Base-by-base conservation (phyloP, 1,139 yeast genomes). In the Zygoascus meyerae region DNA sequence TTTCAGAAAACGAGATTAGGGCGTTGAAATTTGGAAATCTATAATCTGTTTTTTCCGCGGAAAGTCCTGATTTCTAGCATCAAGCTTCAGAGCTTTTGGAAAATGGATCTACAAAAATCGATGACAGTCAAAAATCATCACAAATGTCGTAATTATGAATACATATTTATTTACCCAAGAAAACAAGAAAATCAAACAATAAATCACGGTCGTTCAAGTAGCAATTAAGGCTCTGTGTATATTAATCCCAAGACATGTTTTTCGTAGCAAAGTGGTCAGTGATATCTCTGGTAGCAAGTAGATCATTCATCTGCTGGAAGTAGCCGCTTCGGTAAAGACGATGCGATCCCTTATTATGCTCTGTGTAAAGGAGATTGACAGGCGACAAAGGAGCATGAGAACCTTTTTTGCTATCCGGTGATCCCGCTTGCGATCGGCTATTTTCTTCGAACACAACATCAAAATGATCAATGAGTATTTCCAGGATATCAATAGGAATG, bases 401-500 rank as follows among this genome's bases (percentile, higher is more conserved):
- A 9, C 34, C 12, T 21, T 40, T 31, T 12, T 28, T 30, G 41
- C 29, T 29, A 9, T 38, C 34, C 7, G 41, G 29, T 7, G 34
- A 8, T 26, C 34, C 41, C 15, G 34, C 34, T 31, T 31, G 15
- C 48, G 26, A 21, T 21, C 26, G 51, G 14, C 37, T 34, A 17
- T 56, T 39, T 42, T 50, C 53, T 14, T 41, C 40, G 59, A 60
- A 58, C 33, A 58, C 40, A 12, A 34, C 32, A n/a, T 53, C 56
- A 11, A 56, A 52, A 15, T 53, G 48, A 26, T 54, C 37, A 7
- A 60, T 48, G 40, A 60, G 48, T 2, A 58, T 56, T 35, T 49
- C 50, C 17, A 61, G 51, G 26, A 60, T 52, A 2, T 54, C 40
- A 37, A 51, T 51, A 42, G 57, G 58, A 40, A 65, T 58, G 16